A percentile compares a stretch with the other conserved stretches of the same genome.
These are phyloP conservation scores for Globisporangium orthogonon DNA, from an alignment of 352 stramenopile species.

Conservation along the genomic window DNA sequence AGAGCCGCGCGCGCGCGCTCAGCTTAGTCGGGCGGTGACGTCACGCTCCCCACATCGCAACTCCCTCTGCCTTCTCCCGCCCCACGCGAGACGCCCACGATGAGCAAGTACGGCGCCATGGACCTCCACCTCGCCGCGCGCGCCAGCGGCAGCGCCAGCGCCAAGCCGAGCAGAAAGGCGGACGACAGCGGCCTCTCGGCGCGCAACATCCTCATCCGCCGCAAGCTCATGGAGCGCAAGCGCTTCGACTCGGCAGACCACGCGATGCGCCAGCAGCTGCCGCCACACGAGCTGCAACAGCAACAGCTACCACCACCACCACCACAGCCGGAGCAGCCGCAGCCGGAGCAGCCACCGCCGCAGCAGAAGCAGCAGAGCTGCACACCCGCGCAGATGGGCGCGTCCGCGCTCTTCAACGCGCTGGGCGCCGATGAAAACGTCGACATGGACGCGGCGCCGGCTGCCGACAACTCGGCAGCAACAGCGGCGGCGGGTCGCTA, in stretches of 20 bases:
- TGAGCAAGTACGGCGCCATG: slow-evolving; percentile 42
- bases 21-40: no score
- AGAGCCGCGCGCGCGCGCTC: not conserved
- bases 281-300: slow-evolving; percentile 13
- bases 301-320: slow-evolving; percentile 14
- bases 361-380: slow-evolving; percentile 4
- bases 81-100: not conserved
- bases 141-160: slow-evolving; percentile 9
- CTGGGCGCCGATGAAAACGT: slow-evolving; percentile 26
- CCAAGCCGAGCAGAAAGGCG: not conserved
- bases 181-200: slow-evolving; percentile 54
- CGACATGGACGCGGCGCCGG: slow-evolving; percentile 7
- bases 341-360: not conserved
- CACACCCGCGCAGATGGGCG: slow-evolving; percentile 34
- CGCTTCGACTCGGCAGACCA: slow-evolving; percentile 84
- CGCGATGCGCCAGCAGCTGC: slow-evolving; percentile 36
- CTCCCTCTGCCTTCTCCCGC: no score
- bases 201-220: slow-evolving; percentile 70
- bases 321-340: not conserved
- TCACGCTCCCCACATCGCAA: no score
- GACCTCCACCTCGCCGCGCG: slow-evolving; percentile 29
- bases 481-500: slow-evolving; percentile 12
- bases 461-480: not conserved
- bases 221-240: slow-evolving; percentile 69
- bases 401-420: slow-evolving; percentile 34